These are phyloP conservation scores for Solanum chiquidenum DNA, from an alignment of 257 asterid species.

Conservation along the genomic window DNA sequence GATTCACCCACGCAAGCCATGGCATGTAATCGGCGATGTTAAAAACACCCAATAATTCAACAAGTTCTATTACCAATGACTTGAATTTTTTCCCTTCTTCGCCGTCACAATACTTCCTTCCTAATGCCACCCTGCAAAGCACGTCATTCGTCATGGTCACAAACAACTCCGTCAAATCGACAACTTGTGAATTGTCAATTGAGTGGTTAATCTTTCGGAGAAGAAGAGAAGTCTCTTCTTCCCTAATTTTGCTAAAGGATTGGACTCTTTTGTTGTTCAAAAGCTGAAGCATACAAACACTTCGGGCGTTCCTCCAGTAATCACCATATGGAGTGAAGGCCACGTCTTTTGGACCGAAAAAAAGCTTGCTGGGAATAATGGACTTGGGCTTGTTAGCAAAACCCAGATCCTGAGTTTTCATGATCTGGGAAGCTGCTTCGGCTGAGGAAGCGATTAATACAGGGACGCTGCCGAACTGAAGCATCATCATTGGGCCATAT, in stretches of 20 bases:
- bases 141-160: not conserved
- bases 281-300: conserved; percentile 9
- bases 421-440: conserved; percentile 35
- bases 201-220: not conserved
- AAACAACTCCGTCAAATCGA: not conserved
- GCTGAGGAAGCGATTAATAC: conserved; percentile 35
- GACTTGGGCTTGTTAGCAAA: not conserved
- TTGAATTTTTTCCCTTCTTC: not conserved
- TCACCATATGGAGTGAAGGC: conserved; percentile 8
- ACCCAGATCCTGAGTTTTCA: conserved; percentile 20
- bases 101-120: not conserved
- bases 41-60: not conserved
- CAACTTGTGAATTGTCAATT: not conserved
- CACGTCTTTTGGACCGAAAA: not conserved
- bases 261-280: conserved; percentile 10
- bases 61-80: not conserved
- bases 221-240: conserved; percentile 5
- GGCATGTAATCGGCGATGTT: conserved; percentile 13
- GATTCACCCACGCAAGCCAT: conserved; percentile 21
- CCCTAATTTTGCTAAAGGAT: not conserved
- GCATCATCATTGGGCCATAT: conserved; percentile 42
- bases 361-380: not conserved
- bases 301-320: conserved; percentile 28
- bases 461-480: conserved; percentile 35
- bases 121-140: not conserved